Conservation (phyloP, 768 basidiomycete species). For the Russula foetens region DNA sequence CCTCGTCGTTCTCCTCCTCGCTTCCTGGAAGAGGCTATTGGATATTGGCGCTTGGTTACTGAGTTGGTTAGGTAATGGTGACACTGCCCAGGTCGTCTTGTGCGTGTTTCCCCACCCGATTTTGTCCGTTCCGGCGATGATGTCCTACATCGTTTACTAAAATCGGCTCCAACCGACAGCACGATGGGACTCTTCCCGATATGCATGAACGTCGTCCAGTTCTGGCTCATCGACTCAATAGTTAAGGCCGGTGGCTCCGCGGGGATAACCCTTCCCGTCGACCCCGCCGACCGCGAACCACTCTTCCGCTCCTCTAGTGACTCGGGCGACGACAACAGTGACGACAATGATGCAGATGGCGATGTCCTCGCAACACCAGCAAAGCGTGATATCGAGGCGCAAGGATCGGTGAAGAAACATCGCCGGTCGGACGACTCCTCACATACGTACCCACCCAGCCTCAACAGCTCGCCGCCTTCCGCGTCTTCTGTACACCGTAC, state of each 20-base stretch:
- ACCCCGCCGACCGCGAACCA: constrained; percentile 43
- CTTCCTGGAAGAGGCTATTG: constrained; percentile 62
- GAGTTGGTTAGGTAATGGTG: constrained; percentile 63
- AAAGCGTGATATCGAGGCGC: constrained; percentile 40
- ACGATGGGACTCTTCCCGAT: constrained; percentile 91
- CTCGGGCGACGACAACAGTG: constrained; percentile 24
- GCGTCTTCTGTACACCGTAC: constrained; percentile 29
- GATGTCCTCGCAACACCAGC: not conserved
- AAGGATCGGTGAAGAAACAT: constrained; percentile 30
- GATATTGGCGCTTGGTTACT: constrained; percentile 81
- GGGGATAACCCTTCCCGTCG: constrained; percentile 33
- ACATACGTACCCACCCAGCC: constrained; percentile 59
- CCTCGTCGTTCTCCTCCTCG: constrained; percentile 72
- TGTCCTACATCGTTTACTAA: not conserved
- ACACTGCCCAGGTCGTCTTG: constrained; percentile 72
- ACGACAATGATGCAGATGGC: not conserved
- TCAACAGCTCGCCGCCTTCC: constrained; percentile 34
- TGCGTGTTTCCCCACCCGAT: constrained; percentile 33
- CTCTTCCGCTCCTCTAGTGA: constrained; percentile 51
- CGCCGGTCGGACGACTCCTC: constrained; percentile 28
- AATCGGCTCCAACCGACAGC: constrained; percentile 29
- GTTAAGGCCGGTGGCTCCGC: constrained; percentile 59
- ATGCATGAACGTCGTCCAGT: constrained; percentile 83
- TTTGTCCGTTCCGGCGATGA: not conserved
- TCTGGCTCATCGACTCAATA: constrained; percentile 92